Evolutionary conservation across 768 basidiomycete species (phyloP), one percentile per base, ranked within the genome.

Genomic region (Naganishia onofrii): DNA sequence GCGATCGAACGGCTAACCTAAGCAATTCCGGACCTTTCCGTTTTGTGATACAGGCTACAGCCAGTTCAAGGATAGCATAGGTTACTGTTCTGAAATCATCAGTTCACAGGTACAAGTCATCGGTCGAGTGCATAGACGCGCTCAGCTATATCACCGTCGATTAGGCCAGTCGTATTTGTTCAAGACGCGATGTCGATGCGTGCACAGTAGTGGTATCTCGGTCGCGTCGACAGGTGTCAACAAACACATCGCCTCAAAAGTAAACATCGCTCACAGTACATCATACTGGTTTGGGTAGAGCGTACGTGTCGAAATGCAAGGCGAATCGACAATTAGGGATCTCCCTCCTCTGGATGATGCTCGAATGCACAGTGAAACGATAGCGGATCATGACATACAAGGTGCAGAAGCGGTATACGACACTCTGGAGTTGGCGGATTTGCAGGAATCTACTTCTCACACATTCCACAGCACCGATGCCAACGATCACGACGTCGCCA

Each of bases 221-320:
- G 60, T 44, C 38, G 60, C 60, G 60, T 44, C 38, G 60, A 63
- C 38, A 63, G 60, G 60, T 63, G 60, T 44, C 23, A 23, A 63
- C 48, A 51, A 42, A n/a, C 15, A 42, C 46, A 28, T 34, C 60
- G 60, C 60, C 60, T 63, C 60, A 63, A 42, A 58, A 46, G 60
- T 63, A 63, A 63, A 63, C 60, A 63, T 46, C 42, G 2, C 60
- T 3, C 21, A 51, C 3, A 51, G 48, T 23, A n/a, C 48, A 21
- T 21, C 23, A 7, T 51, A 51, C 48, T n/a, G 48, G 23, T 23
- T n/a, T 12, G 7, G 19, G 38, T 5, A 42, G 38, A 44, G 10
- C 2, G 34, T 15, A 42, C 38, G 8, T 38, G 36, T 63, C 60
- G 38, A 28, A 23, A 63, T 63, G 60, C 42, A 44, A 2, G 26